These are phyloP conservation scores for Boletus subparvulus DNA, from an alignment of 768 basidiomycete species.

Conservation along the genomic window DNA sequence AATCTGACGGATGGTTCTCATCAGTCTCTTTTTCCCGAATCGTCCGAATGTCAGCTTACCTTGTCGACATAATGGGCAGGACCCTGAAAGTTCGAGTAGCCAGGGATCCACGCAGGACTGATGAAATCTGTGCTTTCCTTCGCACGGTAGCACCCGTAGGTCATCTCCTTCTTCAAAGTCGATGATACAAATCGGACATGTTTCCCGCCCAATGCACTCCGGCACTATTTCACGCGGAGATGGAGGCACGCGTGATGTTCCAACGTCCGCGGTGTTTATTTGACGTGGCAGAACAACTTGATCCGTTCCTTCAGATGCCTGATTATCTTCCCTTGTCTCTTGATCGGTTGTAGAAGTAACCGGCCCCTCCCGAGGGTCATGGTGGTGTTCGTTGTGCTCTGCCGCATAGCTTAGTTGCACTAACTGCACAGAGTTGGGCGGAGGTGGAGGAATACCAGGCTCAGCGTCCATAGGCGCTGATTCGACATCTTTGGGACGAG, in stretches of 20 bases:
- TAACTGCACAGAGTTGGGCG: constrained; percentile 12
- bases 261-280: neutral
- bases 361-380: neutral
- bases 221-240: constrained; percentile 39
- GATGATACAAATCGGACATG: constrained; percentile 92
- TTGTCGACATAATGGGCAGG: constrained; percentile 91
- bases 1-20: constrained; percentile 40
- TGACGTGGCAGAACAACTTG: constrained; percentile 2
- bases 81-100: constrained; percentile 85
- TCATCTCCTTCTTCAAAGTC: constrained; percentile 96
- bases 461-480: constrained; percentile 2
- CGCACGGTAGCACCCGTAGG: constrained; percentile 85
- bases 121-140: constrained; percentile 89
- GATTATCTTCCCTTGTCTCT: constrained; percentile 1
- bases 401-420: neutral
- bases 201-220: constrained; percentile 73
- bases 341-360: neutral
- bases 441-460: neutral
- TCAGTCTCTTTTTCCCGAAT: neutral
- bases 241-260: neutral
- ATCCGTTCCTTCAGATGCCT: constrained; percentile 3
- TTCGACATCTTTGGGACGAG: constrained; percentile 36
- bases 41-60: constrained; percentile 44
- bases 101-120: constrained; percentile 89
- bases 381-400: neutral